Percentiles rank a stretch among this genome's conserved stretches.
Evolutionary conservation across 768 basidiomycete genomes (phyloP).

Genomic region (Lentinus tigrinus): DNA sequence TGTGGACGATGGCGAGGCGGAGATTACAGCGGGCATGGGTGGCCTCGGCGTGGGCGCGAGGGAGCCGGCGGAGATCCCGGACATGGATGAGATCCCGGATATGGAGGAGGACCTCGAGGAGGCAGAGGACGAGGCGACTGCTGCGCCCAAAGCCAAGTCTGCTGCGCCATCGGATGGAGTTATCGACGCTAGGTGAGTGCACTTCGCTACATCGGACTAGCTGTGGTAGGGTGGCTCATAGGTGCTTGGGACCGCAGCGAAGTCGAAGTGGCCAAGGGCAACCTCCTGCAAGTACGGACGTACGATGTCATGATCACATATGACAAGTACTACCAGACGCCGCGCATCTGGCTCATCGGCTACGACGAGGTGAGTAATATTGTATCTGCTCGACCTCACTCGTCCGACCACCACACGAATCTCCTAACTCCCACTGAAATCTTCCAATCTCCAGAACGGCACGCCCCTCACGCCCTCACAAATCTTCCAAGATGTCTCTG

Average conservation of each 20-base stretch:
- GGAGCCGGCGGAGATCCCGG: conserved; percentile 61
- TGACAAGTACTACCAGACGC: conserved; percentile 99
- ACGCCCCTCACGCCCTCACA: conserved; percentile 84
- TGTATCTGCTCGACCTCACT: background rate
- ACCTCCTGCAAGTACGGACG: conserved; percentile 92
- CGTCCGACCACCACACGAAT: background rate
- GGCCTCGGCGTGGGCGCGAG: conserved; percentile 31
- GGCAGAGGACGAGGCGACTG: conserved; percentile 85
- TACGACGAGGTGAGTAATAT: conserved; percentile 80
- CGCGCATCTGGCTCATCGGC: conserved; percentile 95
- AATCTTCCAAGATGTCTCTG: conserved; percentile 96
- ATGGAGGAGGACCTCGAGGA: conserved; percentile 94
- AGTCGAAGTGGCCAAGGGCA: conserved; percentile 68
- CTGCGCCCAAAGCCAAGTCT: conserved; percentile 49
- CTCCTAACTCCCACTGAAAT: background rate
- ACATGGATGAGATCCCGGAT: conserved; percentile 97
- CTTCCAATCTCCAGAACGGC: conserved; percentile 64
- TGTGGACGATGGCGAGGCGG: conserved; percentile 55
- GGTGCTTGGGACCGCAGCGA: conserved; percentile 39
- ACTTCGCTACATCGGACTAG: background rate
- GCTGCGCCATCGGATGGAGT: conserved; percentile 32
- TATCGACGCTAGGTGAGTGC: conserved; percentile 50
- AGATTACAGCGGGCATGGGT: conserved; percentile 27
- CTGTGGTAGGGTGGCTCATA: background rate
- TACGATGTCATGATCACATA: conserved; percentile 99